Base-by-base conservation (phyloP, 2,329 filamentous ascomycete genomes). In the Sporothrix protearum region DNA sequence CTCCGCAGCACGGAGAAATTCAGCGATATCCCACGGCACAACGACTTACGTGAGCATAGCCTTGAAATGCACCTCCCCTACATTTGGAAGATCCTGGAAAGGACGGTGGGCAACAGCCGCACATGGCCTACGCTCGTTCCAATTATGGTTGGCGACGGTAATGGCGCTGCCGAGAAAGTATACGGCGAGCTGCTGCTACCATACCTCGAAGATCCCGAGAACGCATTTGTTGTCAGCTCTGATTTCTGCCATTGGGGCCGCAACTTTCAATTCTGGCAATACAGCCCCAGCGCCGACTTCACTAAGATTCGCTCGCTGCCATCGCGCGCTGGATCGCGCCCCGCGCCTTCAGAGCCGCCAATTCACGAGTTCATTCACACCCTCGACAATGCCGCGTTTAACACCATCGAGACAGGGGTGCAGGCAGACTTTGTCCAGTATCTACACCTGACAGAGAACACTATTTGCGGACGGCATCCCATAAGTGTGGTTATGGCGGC, bases 211-310 rank as follows among this genome's bases (percentile, higher is more conserved):
- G 91, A 97, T 76, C 87, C 90, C 0, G 83, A 86, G 14, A 96
- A 92, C 73, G 89, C 91, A 1, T 97, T 98, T 78, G 87, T 99
- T 73, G 87, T 98, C 74, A 96, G 92, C 79, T 97, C 94, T 0
- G 96, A 99, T 80, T 99, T 99, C 80, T 97, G 95, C 75, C 96
- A 99, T 80, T 99, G 96, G 96, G 96, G 96, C 12, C 76, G 84
- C 0, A 86, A 93, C 66, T 99, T 97, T 80, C 84, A 86, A 71
- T 99, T 98, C 80, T 92, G 89, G 36, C 91, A 91, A 72, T 97
- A 97, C 79, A 86, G 89, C 42, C 82, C 87, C 73, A 73, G 86
- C 73, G 71, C 84, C 75, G 77, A 79, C 78, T 47, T 82, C 1
- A 83, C 30, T 75, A 80, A 78, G 73, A 80, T 82, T 77, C 83